phyloP scores from a whole-genome alignment of 192 early-diverging fungal species.

The Backusella macrospora region DNA sequence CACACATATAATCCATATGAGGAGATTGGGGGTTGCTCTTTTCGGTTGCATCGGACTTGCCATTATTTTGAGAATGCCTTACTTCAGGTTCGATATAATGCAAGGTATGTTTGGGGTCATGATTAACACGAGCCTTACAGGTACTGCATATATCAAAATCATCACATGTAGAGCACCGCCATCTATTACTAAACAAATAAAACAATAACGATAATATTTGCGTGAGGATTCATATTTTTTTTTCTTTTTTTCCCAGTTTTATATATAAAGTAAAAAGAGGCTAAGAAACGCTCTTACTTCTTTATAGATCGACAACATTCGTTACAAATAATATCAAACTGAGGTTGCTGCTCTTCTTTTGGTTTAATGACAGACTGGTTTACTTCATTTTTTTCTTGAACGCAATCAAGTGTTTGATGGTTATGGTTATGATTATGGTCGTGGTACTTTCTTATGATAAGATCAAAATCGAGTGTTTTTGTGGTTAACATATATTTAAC shows the following conservation, averaged over 20 bases:
- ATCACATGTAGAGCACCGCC: slow-evolving; percentile 57
- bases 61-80: background rate
- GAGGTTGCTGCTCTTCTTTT: background rate
- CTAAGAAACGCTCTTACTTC: background rate
- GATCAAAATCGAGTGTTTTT: slow-evolving; percentile 9
- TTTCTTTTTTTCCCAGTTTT: background rate
- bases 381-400: background rate
- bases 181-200: slow-evolving; percentile 25
- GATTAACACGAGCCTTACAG: slow-evolving; percentile 37
- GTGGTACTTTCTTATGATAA: background rate
- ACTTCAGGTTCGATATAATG: background rate
- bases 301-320: slow-evolving; percentile 7
- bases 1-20: slow-evolving; percentile 45
- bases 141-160: slow-evolving; percentile 57
- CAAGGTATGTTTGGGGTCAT: slow-evolving; percentile 20
- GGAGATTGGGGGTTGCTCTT: slow-evolving; percentile 6
- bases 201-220: background rate
- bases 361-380: background rate
- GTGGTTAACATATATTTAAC: slow-evolving; percentile 9
- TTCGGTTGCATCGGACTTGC: background rate
- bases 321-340: slow-evolving; percentile 12
- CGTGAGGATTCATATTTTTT: background rate
- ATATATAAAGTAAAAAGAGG: too few species aligned
- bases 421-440: background rate
- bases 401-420: too few species aligned